Evolutionary conservation across 768 basidiomycete genomes (phyloP).

Genomic region (Hypholoma fasciculare): DNA sequence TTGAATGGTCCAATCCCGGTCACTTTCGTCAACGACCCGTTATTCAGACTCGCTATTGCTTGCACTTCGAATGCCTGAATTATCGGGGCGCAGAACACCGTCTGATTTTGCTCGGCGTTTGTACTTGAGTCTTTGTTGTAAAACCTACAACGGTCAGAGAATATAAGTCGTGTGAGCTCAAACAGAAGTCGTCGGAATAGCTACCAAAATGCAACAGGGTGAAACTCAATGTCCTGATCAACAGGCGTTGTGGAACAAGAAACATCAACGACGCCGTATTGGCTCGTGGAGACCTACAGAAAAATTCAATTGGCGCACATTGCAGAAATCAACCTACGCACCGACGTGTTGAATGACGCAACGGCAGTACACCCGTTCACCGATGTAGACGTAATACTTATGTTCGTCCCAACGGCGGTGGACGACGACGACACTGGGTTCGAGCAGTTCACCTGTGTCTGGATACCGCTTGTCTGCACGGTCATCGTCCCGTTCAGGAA

Average conservation of each 20-base stretch:
- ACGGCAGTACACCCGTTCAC: constrained; percentile 43
- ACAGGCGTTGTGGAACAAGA: constrained; percentile 32
- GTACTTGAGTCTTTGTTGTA: constrained; percentile 35
- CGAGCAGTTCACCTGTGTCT: constrained; percentile 48
- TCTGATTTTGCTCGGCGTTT: constrained; percentile 38
- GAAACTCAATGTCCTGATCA: constrained; percentile 33
- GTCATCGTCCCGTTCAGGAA: constrained; percentile 54
- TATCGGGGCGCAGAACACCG: constrained; percentile 58
- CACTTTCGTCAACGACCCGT: constrained; percentile 40
- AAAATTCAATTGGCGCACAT: neutral
- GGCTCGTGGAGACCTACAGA: constrained; percentile 36
- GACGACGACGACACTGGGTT: constrained; percentile 29
- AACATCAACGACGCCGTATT: constrained; percentile 48
- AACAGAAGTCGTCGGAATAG: neutral
- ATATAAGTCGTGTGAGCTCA: neutral
- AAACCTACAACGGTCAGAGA: constrained; percentile 25
- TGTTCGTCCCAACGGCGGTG: constrained; percentile 16
- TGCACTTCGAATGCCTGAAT: constrained; percentile 44
- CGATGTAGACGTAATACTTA: constrained; percentile 45
- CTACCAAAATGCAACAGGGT: constrained; percentile 72
- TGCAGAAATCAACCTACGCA: constrained; percentile 14
- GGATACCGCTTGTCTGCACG: constrained; percentile 53
- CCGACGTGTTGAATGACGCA: constrained; percentile 37
- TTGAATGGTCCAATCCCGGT: constrained; percentile 24
- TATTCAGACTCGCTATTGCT: constrained; percentile 44